Conservation (phyloP, 2,329 filamentous ascomycete species). For the Fusarium sp. region DNA sequence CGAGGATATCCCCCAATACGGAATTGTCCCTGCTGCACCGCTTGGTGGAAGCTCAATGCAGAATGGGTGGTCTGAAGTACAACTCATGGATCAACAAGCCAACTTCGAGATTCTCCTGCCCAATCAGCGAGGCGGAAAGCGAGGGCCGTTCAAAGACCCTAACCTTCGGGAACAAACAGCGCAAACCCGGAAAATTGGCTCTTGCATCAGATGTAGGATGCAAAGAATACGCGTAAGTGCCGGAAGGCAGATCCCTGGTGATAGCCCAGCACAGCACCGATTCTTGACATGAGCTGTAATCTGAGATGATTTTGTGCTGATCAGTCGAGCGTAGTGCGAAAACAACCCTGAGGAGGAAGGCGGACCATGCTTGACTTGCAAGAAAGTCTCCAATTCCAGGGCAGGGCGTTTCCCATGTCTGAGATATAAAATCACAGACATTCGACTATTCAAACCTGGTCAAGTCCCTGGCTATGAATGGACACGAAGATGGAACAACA, state of each 20-base stretch:
- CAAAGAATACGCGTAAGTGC: slow-evolving; percentile 72
- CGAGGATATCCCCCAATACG: slow-evolving; percentile 38
- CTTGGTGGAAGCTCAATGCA: slow-evolving; percentile 25
- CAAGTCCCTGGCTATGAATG: slow-evolving; percentile 73
- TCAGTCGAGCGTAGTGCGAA: slow-evolving; percentile 63
- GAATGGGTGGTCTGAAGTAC: slow-evolving; percentile 38
- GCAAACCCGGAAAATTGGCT: slow-evolving; percentile 70
- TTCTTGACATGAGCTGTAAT: neutral
- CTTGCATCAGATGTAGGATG: slow-evolving; percentile 74
- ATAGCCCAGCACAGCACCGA: neutral
- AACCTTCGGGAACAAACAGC: slow-evolving; percentile 69
- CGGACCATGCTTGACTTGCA: slow-evolving; percentile 69
- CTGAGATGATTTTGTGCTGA: slow-evolving; percentile 5
- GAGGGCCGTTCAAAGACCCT: slow-evolving; percentile 71
- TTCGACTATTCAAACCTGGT: slow-evolving; percentile 71
- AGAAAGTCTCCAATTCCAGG: slow-evolving; percentile 65
- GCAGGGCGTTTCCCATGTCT: slow-evolving; percentile 71
- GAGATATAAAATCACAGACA: slow-evolving; percentile 73
- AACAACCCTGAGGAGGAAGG: slow-evolving; percentile 63
- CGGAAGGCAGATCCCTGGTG: neutral
- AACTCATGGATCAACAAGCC: slow-evolving; percentile 44
- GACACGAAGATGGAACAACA: slow-evolving; percentile 72
- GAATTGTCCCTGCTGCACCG: slow-evolving; percentile 29
- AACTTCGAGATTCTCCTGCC: slow-evolving; percentile 51
- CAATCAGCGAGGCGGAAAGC: slow-evolving; percentile 54